Evolutionary conservation across 441 rosid genomes (phyloP).

Genomic region (Metrosideros polymorpha): DNA sequence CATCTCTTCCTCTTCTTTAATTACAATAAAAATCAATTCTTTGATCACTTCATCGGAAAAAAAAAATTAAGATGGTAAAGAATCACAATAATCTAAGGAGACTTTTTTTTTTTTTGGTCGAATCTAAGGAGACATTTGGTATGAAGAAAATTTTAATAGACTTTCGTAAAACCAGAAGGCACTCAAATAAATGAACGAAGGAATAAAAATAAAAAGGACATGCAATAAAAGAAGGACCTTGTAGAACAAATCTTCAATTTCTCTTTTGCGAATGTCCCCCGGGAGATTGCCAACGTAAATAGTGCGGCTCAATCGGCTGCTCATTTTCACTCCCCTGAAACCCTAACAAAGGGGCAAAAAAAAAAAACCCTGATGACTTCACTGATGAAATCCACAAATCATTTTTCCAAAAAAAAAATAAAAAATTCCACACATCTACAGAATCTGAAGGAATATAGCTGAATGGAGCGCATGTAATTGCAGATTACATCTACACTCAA

Average conservation of each 20-base stretch:
- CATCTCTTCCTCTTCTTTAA: neutral
- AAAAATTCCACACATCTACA: neutral
- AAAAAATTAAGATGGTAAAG: neutral
- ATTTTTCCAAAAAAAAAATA: too few species aligned
- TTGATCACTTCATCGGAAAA: neutral
- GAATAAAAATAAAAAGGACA: neutral
- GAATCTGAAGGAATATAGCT: neutral
- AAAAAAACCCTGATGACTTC: neutral
- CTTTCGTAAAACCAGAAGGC: neutral
- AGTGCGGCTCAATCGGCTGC: conserved; percentile 89
- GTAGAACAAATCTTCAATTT: conserved; percentile 90
- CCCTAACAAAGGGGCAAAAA: neutral
- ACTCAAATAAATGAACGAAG: neutral
- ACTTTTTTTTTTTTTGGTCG: too few species aligned
- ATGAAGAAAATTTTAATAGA: neutral
- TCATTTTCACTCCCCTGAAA: conserved; percentile 35
- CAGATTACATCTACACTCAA: neutral
- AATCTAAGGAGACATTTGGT: neutral
- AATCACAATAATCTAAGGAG: neutral
- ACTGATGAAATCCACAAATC: neutral
- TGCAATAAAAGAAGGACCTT: conserved; percentile 32
- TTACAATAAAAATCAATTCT: neutral
- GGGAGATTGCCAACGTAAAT: conserved; percentile 94
- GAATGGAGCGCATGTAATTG: neutral
- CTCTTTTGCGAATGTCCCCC: conserved; percentile 90